Conservation (phyloP, 169 alveolate species). For the Perkinsus olseni region DNA sequence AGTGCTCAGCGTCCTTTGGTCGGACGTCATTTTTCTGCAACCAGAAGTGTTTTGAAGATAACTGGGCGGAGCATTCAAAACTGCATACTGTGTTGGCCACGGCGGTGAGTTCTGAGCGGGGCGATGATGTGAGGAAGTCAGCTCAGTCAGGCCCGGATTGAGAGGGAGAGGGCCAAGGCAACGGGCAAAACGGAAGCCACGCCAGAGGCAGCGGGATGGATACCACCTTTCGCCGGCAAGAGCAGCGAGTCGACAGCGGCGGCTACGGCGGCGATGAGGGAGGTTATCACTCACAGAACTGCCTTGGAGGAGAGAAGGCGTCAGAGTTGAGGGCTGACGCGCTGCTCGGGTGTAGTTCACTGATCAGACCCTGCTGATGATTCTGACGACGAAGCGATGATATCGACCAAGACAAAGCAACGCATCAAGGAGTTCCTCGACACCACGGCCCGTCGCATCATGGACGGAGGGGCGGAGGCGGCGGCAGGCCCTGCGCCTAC, state of each 20-base stretch:
- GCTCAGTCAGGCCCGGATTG: background rate
- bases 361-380: background rate
- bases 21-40: background rate
- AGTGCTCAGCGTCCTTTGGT: background rate
- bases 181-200: background rate
- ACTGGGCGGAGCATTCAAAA: background rate
- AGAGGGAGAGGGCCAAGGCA: background rate
- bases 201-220: background rate
- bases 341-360: background rate
- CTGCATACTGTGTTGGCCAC: background rate
- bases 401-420: background rate
- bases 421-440: background rate
- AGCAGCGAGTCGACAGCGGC: background rate
- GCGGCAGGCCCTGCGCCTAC: too few relatives aligned
- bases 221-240: background rate
- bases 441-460: background rate
- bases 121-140: background rate
- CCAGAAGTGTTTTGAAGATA: background rate
- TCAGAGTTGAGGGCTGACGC: background rate
- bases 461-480: background rate
- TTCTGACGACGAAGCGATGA: background rate
- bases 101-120: background rate
- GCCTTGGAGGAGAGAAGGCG: background rate
- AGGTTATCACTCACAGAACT: background rate
- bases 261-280: background rate